phyloP scores from a whole-genome alignment of 1,139 yeast species.

The Yamadazyma buinensis region DNA sequence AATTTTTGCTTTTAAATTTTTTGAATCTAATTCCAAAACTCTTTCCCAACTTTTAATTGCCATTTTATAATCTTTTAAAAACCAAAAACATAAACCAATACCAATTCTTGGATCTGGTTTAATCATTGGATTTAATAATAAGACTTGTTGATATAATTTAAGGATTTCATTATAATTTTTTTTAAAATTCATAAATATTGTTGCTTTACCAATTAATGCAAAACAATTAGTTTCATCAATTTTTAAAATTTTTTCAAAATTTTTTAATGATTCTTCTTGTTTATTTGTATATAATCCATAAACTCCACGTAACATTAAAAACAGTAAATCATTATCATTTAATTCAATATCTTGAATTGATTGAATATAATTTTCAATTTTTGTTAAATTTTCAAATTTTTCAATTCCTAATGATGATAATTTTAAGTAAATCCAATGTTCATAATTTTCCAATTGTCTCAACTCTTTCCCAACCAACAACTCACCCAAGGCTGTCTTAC shows the following conservation, averaged over 20 bases:
- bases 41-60: slow-evolving; percentile 85
- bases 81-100: slow-evolving; percentile 93
- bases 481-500: too few relatives aligned
- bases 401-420: slow-evolving; percentile 24
- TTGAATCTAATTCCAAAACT: slow-evolving; percentile 62
- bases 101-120: slow-evolving; percentile 95
- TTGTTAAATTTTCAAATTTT: slow-evolving; percentile 20
- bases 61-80: slow-evolving; percentile 69
- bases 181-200: slow-evolving; percentile 62
- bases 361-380: slow-evolving; percentile 21
- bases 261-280: slow-evolving; percentile 64
- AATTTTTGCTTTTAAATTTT: slow-evolving; percentile 59
- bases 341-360: slow-evolving; percentile 14
- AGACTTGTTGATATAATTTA: slow-evolving; percentile 76
- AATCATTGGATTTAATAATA: slow-evolving; percentile 70
- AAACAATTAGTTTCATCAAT: slow-evolving; percentile 48
- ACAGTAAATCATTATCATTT: slow-evolving; percentile 22
- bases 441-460: slow-evolving; percentile 54
- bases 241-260: slow-evolving; percentile 25
- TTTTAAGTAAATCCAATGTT: slow-evolving; percentile 70
- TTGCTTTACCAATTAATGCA: slow-evolving; percentile 85
- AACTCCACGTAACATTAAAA: slow-evolving; percentile 59
- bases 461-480: slow-evolving; percentile 64
- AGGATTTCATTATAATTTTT: slow-evolving; percentile 73
- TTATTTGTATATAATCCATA: slow-evolving; percentile 45